A percentile compares a stretch with the other conserved stretches of the same genome.
These are phyloP conservation scores for Mycena metata DNA, from an alignment of 768 basidiomycete species.

Conservation along the genomic window DNA sequence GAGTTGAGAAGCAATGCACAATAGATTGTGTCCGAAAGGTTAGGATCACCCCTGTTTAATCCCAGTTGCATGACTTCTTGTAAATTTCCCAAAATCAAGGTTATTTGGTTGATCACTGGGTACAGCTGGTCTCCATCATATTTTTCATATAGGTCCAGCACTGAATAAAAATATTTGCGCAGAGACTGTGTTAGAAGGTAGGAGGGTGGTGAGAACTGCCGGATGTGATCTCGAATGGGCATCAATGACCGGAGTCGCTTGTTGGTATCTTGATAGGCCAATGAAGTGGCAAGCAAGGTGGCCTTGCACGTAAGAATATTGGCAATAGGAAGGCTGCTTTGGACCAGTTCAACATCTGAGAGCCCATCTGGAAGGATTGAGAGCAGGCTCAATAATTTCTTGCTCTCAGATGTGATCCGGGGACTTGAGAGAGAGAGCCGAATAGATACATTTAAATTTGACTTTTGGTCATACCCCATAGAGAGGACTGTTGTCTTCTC, in stretches of 20 bases:
- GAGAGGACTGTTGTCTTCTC: background rate
- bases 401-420: too few relatives aligned
- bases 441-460: too few relatives aligned
- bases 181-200: background rate
- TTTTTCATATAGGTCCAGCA: background rate
- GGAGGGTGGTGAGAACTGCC: too few relatives aligned
- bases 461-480: background rate
- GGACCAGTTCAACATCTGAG: slow-evolving; percentile 2
- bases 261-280: too few relatives aligned
- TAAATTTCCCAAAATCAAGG: background rate
- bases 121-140: background rate
- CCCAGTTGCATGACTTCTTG: slow-evolving; percentile 5
- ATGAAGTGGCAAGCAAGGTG: too few relatives aligned
- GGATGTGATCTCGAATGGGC: too few relatives aligned
- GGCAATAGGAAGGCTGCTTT: background rate
- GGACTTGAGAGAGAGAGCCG: too few relatives aligned
- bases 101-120: background rate
- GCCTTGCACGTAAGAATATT: slow-evolving; percentile 7
- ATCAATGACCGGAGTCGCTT: too few relatives aligned
- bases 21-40: too few relatives aligned
- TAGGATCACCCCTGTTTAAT: background rate
- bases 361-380: too few relatives aligned
- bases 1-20: too few relatives aligned
- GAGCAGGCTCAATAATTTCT: too few relatives aligned
- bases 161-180: background rate